These are phyloP conservation scores for Chlorella variabilis DNA, from an alignment of 163 green algal species.

Conservation along the genomic window DNA sequence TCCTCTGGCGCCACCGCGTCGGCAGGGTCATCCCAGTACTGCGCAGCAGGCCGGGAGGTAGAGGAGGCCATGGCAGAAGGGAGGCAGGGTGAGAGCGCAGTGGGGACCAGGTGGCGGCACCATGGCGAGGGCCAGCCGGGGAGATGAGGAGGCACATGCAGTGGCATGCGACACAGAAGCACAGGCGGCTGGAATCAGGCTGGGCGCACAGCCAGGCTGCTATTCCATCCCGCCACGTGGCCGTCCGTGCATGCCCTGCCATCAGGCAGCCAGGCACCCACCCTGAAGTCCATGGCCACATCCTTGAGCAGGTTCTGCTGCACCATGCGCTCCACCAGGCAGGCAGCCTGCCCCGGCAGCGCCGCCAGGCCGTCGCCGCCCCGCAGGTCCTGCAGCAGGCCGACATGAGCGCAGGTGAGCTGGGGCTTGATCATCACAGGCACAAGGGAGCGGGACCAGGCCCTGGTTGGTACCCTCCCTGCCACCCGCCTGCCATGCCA, in stretches of 20 bases:
- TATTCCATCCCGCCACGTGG: too few species aligned
- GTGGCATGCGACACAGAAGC: too few species aligned
- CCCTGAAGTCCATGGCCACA: constrained; percentile 92
- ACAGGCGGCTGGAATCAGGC: too few species aligned
- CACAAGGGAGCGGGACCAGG: too few species aligned
- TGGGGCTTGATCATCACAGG: too few species aligned
- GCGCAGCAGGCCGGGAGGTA: too few species aligned
- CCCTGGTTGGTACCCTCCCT: too few species aligned
- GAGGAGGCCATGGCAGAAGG: neutral
- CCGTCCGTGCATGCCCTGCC: neutral
- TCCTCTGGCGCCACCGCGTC: constrained; percentile 80
- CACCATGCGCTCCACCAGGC: constrained; percentile 91
- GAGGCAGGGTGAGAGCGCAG: neutral
- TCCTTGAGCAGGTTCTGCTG: constrained; percentile 91
- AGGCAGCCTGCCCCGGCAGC: constrained; percentile 48
- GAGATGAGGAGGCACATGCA: too few species aligned
- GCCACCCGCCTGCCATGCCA: too few species aligned
- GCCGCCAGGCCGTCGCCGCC: neutral
- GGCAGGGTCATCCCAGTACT: constrained; percentile 93
- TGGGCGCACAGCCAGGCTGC: too few species aligned
- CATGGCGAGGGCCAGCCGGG: neutral
- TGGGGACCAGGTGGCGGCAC: neutral
- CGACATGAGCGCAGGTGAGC: neutral
- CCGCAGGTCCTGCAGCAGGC: too few species aligned
- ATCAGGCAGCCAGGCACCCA: constrained; percentile 1